A percentile compares a stretch with the other conserved stretches of the same genome.
Evolutionary conservation across 768 basidiomycete species (phyloP).

Genomic region (Hygrocybe coccinea): DNA sequence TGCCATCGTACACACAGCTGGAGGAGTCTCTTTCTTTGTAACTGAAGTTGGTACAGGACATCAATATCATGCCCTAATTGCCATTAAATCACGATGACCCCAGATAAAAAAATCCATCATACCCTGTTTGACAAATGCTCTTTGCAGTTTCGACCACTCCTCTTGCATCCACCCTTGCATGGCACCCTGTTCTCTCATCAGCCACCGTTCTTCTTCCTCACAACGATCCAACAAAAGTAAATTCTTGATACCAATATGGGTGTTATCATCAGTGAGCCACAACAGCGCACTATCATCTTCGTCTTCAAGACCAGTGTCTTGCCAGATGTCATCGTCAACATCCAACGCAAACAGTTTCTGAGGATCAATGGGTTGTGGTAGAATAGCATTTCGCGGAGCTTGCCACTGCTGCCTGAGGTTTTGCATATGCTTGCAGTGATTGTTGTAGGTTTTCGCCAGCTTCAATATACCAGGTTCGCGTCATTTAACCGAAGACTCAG

Average conservation of each 20-base stretch:
- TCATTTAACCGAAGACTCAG: constrained; percentile 10
- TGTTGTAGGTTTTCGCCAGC: constrained; percentile 18
- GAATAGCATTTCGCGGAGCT: constrained; percentile 15
- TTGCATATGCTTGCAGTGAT: constrained; percentile 14
- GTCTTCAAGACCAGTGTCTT: constrained; percentile 27
- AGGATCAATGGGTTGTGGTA: constrained; percentile 14
- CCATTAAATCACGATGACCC: neutral
- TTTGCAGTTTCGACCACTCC: neutral
- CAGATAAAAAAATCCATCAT: neutral
- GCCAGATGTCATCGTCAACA: constrained; percentile 29
- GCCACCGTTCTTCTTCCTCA: neutral
- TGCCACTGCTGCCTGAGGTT: constrained; percentile 14
- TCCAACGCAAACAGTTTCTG: constrained; percentile 23
- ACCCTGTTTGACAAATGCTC: neutral
- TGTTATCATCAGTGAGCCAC: neutral
- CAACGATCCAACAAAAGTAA: neutral
- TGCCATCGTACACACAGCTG: neutral
- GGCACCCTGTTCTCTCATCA: neutral
- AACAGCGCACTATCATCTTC: neutral
- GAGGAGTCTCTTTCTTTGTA: neutral
- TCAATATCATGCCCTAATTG: neutral
- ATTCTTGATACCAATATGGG: neutral
- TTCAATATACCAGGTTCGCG: no score
- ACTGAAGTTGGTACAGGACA: neutral
- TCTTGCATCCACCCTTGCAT: neutral